Percentiles rank a stretch among this genome's conserved stretches.
These are phyloP conservation scores for Erodium moschatum DNA, from an alignment of 441 rosid species.

Conservation along the genomic window DNA sequence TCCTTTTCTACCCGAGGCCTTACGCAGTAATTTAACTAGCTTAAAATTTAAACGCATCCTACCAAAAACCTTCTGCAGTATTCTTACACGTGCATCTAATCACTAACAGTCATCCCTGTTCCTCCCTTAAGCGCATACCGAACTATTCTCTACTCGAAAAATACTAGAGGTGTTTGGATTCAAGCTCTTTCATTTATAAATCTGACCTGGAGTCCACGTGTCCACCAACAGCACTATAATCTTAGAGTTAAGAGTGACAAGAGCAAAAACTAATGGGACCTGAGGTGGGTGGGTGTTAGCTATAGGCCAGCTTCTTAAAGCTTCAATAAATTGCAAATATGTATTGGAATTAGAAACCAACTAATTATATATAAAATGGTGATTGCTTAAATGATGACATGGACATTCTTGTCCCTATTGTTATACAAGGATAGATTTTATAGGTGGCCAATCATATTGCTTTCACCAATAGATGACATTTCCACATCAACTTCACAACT, in stretches of 20 bases:
- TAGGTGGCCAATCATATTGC: conserved; percentile 5
- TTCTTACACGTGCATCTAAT: no score
- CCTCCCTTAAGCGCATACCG: no score
- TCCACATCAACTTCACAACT: background rate
- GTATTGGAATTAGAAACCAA: background rate
- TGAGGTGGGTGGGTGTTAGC: background rate
- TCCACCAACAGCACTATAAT: background rate
- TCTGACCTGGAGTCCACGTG: no score
- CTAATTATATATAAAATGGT: background rate
- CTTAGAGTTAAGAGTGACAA: background rate
- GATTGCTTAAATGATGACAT: background rate
- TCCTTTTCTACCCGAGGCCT: no score
- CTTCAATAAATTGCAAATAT: background rate
- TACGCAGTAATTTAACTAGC: no score
- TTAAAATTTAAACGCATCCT: no score
- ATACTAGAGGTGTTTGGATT: no score
- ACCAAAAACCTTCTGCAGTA: no score
- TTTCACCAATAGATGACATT: conserved; percentile 3
- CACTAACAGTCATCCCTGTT: no score
- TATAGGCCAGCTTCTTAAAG: background rate
- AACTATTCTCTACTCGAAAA: no score
- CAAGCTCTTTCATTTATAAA: no score
- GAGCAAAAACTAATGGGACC: conserved; percentile 5
- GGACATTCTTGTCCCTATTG: background rate
- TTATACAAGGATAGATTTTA: background rate